A percentile compares a stretch with the other conserved stretches of the same genome.
These are phyloP conservation scores for Crithidia bombi DNA, from an alignment of 208 protist genomes.

Conservation along the genomic window DNA sequence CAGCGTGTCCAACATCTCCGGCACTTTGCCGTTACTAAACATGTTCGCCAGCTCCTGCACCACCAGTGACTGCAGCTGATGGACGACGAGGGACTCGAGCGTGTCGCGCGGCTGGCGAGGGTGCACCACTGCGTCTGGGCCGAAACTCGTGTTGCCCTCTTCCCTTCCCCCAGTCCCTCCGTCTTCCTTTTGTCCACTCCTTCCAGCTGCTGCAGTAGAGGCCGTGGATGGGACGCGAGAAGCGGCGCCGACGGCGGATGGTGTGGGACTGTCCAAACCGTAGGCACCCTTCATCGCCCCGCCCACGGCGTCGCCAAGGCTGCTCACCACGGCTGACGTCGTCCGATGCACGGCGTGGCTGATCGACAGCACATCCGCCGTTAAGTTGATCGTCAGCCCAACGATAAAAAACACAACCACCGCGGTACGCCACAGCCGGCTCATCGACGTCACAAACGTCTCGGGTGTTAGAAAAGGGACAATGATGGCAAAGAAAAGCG, in stretches of 20 bases:
- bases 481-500: conserved; percentile 43
- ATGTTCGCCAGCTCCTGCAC: conserved; percentile 48
- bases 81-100: conserved; percentile 18
- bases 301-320: conserved; percentile 15
- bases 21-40: conserved; percentile 59
- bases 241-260: too few species aligned
- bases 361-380: conserved; percentile 53
- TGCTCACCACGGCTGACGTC: conserved; percentile 49
- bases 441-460: conserved; percentile 43
- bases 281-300: background rate
- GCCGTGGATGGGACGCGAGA: too few species aligned
- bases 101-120: conserved; percentile 1
- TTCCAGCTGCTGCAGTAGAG: too few species aligned
- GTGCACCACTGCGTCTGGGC: conserved; percentile 7
- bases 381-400: conserved; percentile 50
- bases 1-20: conserved; percentile 30
- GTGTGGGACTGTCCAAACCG: too few species aligned
- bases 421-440: conserved; percentile 46
- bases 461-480: conserved; percentile 35
- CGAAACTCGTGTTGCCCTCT: too few species aligned
- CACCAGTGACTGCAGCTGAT: conserved; percentile 37
- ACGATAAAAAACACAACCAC: conserved; percentile 53
- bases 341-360: conserved; percentile 50
- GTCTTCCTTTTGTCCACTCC: too few species aligned
- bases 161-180: too few species aligned